Base-by-base conservation (phyloP, 2,329 filamentous ascomycete species). In the Cladosporium sp. region DNA sequence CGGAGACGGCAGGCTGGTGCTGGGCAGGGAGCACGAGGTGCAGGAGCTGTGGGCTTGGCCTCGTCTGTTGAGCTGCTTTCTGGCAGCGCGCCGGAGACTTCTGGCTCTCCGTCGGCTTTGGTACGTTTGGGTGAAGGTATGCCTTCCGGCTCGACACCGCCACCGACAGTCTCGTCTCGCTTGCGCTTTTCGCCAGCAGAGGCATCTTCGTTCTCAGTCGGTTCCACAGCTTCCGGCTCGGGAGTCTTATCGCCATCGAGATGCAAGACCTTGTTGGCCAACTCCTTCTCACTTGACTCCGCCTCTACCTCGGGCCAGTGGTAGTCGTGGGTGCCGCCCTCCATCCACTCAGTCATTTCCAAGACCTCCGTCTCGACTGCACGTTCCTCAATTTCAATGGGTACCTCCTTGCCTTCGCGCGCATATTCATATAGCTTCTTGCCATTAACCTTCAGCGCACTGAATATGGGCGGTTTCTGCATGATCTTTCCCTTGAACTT, bases 341-440 rank as follows among this genome's bases (percentile, higher is more conserved):
- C 89, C 78, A 82, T 76, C 79, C 90, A 99, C 70, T 97, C 90
- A 7, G 95, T 69, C 58, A 97, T 73, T 71, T 95, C 89, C 64
- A 97, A 73, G 36, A 91, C 83, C 47, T 82, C 74, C 0, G 96
- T 90, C 53, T 90, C 85, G 37, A 97, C 90, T 1, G 89, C 83
- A 58, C 93, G 79, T 55, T 88, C 84, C 70, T 91, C 81, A 59
- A 99, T 94, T 71, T 96, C 88, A 57, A 88, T 80, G 0, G 94
- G 94, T 15, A 96, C 87, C 35, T 90, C 84, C 68, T 88, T 91
- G 15, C 94, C 94, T 71, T 92, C 90, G 49, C 94, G 83, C 19
- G 94, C 94, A 73, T 97, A 97, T 75, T 99, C 92, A 71, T 99
- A 99, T 49, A 97, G 80, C 34, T 90, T 89, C 78, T 97, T 97